Percentiles rank a stretch among this genome's conserved stretches.
These are phyloP conservation scores for Mucor circinelloides DNA, from an alignment of 371 early-diverging fungal species.

Conservation along the genomic window DNA sequence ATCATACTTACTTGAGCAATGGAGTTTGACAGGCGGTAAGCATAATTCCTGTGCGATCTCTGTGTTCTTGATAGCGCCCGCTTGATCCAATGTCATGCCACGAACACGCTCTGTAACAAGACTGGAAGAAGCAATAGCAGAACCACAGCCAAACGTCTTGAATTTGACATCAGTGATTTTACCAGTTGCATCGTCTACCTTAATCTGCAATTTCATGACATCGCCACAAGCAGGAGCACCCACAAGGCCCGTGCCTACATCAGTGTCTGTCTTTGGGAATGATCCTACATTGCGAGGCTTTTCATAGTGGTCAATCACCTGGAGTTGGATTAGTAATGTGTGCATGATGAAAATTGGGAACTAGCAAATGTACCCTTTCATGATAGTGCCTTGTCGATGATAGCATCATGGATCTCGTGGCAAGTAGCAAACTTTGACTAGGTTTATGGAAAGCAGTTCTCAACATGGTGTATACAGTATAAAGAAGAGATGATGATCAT, in stretches of 20 bases:
- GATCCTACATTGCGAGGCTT: slow-evolving; percentile 98
- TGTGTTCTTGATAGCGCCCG: slow-evolving; percentile 92
- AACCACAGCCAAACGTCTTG: slow-evolving; percentile 99
- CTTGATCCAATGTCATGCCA: slow-evolving; percentile 91
- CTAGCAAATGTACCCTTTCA: neutral
- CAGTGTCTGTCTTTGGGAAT: slow-evolving; percentile 77
- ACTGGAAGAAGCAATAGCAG: slow-evolving; percentile 95
- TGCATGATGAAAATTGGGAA: neutral
- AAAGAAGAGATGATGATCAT: neutral
- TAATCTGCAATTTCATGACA: slow-evolving; percentile 99
- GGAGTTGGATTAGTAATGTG: slow-evolving; percentile 46
- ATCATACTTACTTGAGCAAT: slow-evolving; percentile 87
- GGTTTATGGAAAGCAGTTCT: neutral
- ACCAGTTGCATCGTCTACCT: slow-evolving; percentile 88
- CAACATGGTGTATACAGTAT: neutral
- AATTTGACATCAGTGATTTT: slow-evolving; percentile 97
- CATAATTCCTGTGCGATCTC: slow-evolving; percentile 97
- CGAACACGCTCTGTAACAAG: slow-evolving; percentile 95
- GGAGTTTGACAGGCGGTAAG: slow-evolving; percentile 98
- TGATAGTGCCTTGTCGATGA: neutral
- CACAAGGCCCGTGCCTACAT: slow-evolving; percentile 98
- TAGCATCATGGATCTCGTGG: neutral
- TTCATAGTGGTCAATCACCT: slow-evolving; percentile 94
- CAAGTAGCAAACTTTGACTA: neutral
- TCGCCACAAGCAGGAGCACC: slow-evolving; percentile 99